phyloP scores from a whole-genome alignment of 2,329 filamentous ascomycete species.

The Macrophomina phaseolina region DNA sequence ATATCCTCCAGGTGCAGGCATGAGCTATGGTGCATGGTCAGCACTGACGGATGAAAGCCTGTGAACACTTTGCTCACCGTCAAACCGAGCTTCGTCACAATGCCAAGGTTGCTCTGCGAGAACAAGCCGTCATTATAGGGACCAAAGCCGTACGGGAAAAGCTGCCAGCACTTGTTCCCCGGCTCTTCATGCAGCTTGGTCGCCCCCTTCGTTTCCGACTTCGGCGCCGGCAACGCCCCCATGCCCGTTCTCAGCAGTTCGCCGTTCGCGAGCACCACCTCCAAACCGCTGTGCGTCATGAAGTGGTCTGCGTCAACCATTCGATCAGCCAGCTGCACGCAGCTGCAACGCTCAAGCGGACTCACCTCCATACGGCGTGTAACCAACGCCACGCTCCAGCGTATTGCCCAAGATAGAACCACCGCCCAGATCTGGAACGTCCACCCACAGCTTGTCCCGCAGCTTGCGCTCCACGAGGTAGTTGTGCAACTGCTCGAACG shows the following conservation, averaged over 20 bases:
- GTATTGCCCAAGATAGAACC: slow-evolving; percentile 45
- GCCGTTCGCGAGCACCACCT: slow-evolving; percentile 50
- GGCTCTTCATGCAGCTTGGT: slow-evolving; percentile 28
- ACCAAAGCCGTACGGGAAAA: slow-evolving; percentile 45
- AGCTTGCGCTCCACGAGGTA: slow-evolving; percentile 49
- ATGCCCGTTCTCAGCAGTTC: slow-evolving; percentile 49
- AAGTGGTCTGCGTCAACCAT: slow-evolving; percentile 47
- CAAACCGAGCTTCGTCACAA: slow-evolving; percentile 58
- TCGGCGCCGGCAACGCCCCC: slow-evolving; percentile 43
- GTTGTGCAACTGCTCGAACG: slow-evolving; percentile 53
- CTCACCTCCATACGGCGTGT: slow-evolving; percentile 44
- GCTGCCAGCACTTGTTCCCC: slow-evolving; percentile 37
- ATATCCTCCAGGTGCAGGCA: slow-evolving; percentile 59
- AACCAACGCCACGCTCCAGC: slow-evolving; percentile 43
- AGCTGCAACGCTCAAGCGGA: slow-evolving; percentile 45
- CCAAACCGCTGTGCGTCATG: slow-evolving; percentile 52
- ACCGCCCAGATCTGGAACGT: slow-evolving; percentile 44
- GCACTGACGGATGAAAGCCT: background rate
- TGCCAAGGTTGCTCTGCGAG: slow-evolving; percentile 44
- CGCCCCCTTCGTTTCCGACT: slow-evolving; percentile 31
- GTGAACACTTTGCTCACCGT: background rate
- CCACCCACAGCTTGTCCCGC: slow-evolving; percentile 50
- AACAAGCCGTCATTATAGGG: slow-evolving; percentile 46
- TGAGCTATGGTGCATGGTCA: slow-evolving; percentile 42
- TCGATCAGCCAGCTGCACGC: slow-evolving; percentile 43